phyloP scores from a whole-genome alignment of 2,329 filamentous ascomycete species.

The Escovopsis sp. region DNA sequence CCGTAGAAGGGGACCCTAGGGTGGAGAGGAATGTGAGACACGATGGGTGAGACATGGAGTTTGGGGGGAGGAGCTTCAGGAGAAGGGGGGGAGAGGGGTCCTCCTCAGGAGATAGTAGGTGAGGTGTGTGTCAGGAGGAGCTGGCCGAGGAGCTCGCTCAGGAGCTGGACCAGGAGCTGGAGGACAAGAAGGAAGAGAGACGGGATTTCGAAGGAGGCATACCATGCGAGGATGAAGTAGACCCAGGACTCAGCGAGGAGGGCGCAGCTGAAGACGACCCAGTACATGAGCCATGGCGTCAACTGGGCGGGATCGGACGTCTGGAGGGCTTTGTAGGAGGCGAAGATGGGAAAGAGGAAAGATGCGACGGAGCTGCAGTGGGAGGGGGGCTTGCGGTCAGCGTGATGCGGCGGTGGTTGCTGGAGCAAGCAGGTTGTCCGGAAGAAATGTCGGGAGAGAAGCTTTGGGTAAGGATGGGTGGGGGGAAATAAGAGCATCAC shows the following conservation, averaged over 20 bases:
- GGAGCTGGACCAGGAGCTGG: too few relatives aligned
- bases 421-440: too few relatives aligned
- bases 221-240: slow-evolving; percentile 74
- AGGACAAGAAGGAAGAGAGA: too few relatives aligned
- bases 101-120: neutral
- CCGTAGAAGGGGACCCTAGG: slow-evolving; percentile 78
- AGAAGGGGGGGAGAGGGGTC: neutral
- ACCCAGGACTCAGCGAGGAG: slow-evolving; percentile 77
- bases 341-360: slow-evolving; percentile 88
- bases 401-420: too few relatives aligned
- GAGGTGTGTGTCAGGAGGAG: neutral
- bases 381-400: slow-evolving; percentile 6
- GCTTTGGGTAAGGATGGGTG: neutral
- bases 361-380: slow-evolving; percentile 59
- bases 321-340: slow-evolving; percentile 94
- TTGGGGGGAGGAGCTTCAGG: neutral
- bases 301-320: slow-evolving; percentile 78
- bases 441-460: too few relatives aligned
- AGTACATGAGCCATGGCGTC: slow-evolving; percentile 98
- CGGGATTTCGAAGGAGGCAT: slow-evolving; percentile 10
- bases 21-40: neutral
- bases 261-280: slow-evolving; percentile 76
- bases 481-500: slow-evolving; percentile 16
- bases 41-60: too few relatives aligned
- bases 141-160: neutral